Base-by-base conservation (phyloP, 345 rosid genomes). In the Trapa bicornis region DNA sequence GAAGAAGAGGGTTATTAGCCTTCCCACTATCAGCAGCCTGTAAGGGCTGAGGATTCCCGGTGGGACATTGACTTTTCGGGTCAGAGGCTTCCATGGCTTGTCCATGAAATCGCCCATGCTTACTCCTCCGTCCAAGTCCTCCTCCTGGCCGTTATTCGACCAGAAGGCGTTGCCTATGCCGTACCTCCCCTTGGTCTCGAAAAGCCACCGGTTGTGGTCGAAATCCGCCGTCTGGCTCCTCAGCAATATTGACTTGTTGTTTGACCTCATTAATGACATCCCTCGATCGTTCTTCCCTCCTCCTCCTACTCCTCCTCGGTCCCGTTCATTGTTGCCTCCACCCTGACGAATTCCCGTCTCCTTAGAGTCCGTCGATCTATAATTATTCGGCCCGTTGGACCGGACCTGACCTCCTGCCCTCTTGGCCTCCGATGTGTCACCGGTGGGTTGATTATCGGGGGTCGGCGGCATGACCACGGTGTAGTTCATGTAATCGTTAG, bases 31-130 rank as follows among this genome's bases (percentile, higher is more conserved):
- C 54, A 93, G 79, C 47, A 90, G 82, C 84, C 86, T 88, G 87
- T 93, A 93, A 4, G 97, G 98, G 80, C 98, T 93, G 47, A 93
- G 89, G 74, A 84, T 57, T 37, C 75, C 81, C 5, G 96, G 69
- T 0, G 91, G 85, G 72, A 93, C 69, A 53, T 79, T 72, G 56
- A 90, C 72, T 81, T 93, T 93, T 70, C 96, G 79, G 0, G 97
- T 87, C 61, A 93, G 85, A 22, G 97, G 94, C 73, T 93, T 93
- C 98, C 97, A 90, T n/a, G 96, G 96, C 68, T 90, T 93, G 78
- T 93, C 98, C 82, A 93, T 67, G 47, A 93, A 93, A 79, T 93
- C 96, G 0, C 85, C 78, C 96, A 85, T 90, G 54, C 77, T 84
- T 37, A 93, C 84, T 10, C 83, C 89, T 12, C 76, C 78, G 1